These are phyloP conservation scores for Cornus suecica DNA, from an alignment of 148 eudicot genomes.

Conservation along the genomic window DNA sequence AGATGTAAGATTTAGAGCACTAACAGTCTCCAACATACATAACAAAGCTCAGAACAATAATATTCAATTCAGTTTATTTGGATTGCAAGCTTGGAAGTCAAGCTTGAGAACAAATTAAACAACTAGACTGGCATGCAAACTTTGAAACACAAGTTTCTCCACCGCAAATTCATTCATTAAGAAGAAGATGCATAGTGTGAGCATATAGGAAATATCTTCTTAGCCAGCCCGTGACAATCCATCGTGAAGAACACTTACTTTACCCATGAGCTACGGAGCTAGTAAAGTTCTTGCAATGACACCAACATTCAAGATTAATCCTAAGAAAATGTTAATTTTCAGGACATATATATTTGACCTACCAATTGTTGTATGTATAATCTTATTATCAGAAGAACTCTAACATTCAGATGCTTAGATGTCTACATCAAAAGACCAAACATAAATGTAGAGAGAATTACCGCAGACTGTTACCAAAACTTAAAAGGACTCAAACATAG, in stretches of 20 bases:
- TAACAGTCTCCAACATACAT: too few species aligned
- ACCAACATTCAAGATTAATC: not conserved
- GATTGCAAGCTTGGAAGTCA: not conserved
- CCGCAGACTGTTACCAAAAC: not conserved
- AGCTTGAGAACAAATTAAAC: not conserved
- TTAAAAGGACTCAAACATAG: not conserved
- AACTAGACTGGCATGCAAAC: not conserved
- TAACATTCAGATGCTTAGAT: not conserved
- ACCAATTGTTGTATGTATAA: not conserved
- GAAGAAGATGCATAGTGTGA: not conserved
- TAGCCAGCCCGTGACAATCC: not conserved
- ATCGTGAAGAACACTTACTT: not conserved
- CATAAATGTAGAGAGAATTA: not conserved
- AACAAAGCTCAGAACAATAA: not conserved
- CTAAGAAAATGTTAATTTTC: not conserved
- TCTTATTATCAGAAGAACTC: not conserved
- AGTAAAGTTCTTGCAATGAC: not conserved
- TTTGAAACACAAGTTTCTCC: not conserved
- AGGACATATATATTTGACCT: not conserved
- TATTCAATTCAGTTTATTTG: not conserved
- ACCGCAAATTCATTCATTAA: not conserved
- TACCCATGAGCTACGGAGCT: not conserved
- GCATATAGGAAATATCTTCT: not conserved
- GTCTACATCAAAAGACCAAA: not conserved
- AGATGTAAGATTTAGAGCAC: not conserved